These are phyloP conservation scores for Tolypocladium amazonense DNA, from an alignment of 2,329 filamentous ascomycete species.

Conservation along the genomic window DNA sequence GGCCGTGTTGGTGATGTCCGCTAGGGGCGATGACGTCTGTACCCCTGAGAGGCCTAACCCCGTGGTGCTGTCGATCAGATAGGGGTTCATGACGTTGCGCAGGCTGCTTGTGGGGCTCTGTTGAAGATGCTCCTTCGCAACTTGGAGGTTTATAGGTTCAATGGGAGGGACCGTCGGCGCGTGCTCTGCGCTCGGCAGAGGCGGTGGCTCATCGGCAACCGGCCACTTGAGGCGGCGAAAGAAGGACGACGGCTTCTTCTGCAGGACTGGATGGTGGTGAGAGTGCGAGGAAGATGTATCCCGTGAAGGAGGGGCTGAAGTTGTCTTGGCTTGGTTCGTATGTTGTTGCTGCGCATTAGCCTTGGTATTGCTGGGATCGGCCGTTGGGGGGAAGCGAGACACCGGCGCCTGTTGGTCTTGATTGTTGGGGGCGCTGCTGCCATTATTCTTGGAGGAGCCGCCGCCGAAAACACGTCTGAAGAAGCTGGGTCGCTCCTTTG, in stretches of 20 bases:
- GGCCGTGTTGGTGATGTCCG: slow-evolving; percentile 14
- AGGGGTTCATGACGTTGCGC: slow-evolving; percentile 79
- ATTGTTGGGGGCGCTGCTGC: slow-evolving; percentile 1
- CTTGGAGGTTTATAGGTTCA: slow-evolving; percentile 20
- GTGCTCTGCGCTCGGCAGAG: slow-evolving; percentile 39
- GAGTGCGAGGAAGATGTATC: slow-evolving; percentile 33
- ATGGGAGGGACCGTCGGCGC: slow-evolving; percentile 27
- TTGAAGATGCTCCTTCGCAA: slow-evolving; percentile 17
- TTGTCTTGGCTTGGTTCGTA: slow-evolving; percentile 25
- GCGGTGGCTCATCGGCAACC: slow-evolving; percentile 57
- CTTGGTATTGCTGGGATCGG: slow-evolving; percentile 20
- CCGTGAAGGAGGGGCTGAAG: slow-evolving; percentile 37
- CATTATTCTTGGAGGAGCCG: slow-evolving; percentile 47
- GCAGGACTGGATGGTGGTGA: slow-evolving; percentile 45
- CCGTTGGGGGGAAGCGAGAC: slow-evolving; percentile 13
- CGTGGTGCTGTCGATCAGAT: slow-evolving; percentile 34
- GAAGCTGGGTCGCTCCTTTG: slow-evolving; percentile 72
- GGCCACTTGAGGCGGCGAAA: slow-evolving; percentile 93
- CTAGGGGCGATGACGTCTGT: slow-evolving; percentile 7
- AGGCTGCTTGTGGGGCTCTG: slow-evolving; percentile 68
- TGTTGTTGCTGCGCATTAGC: slow-evolving; percentile 26
- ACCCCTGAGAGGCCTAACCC: slow-evolving; percentile 15
- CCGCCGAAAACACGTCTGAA: slow-evolving; percentile 81
- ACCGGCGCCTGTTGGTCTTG: background rate
- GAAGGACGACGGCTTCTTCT: slow-evolving; percentile 91